Percentiles rank a stretch among this genome's conserved stretches.
Evolutionary conservation across 1,284 basidiomycete species (phyloP).

Genomic region (Polyporus tsugae): DNA sequence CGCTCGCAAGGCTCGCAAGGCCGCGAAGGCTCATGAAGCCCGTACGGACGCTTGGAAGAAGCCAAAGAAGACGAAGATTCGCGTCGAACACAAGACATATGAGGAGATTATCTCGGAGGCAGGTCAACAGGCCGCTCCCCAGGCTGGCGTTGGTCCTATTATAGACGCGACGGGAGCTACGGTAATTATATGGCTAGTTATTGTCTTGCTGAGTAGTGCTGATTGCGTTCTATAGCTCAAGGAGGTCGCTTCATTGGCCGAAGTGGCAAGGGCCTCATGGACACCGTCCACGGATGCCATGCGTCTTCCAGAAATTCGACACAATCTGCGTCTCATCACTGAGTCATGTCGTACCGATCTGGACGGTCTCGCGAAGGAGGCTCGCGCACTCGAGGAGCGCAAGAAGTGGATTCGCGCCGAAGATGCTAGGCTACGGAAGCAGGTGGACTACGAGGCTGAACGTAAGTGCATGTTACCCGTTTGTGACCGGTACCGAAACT

Average conservation of each 20-base stretch:
- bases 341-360: constrained; percentile 86
- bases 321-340: constrained; percentile 90
- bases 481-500: neutral
- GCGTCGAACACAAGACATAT: constrained; percentile 93
- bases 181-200: constrained; percentile 53
- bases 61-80: constrained; percentile 85
- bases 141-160: constrained; percentile 80
- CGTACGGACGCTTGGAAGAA: constrained; percentile 81
- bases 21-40: constrained; percentile 57
- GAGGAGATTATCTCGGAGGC: constrained; percentile 93
- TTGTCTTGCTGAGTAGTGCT: neutral
- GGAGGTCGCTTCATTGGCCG: constrained; percentile 84
- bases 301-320: constrained; percentile 93
- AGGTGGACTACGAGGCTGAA: constrained; percentile 77
- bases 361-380: constrained; percentile 90
- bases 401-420: constrained; percentile 82
- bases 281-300: constrained; percentile 85
- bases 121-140: constrained; percentile 58
- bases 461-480: constrained; percentile 52
- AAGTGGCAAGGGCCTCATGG: constrained; percentile 83
- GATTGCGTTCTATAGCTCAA: constrained; percentile 60
- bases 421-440: constrained; percentile 70
- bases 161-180: constrained; percentile 95
- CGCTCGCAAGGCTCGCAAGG: constrained; percentile 55
- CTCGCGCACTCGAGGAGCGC: constrained; percentile 81